Percentiles rank a stretch among this genome's conserved stretches.
Conservation (phyloP, 2,329 filamentous ascomycete species). For the Pseudopithomyces chartarum region DNA sequence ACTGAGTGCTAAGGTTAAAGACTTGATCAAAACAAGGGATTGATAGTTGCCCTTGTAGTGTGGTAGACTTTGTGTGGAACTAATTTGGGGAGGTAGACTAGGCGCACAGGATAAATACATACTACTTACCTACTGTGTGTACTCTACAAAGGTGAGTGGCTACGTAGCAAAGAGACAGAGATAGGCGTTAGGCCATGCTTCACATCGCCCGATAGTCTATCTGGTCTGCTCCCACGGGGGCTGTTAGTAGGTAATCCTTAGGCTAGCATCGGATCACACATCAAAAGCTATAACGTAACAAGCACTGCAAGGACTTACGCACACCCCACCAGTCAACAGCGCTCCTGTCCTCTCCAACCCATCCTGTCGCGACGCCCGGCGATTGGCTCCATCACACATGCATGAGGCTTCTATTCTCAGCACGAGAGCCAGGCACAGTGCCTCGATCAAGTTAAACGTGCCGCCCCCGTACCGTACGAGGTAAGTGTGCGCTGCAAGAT, state of each 20-base stretch:
- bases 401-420: neutral
- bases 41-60: neutral
- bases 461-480: neutral
- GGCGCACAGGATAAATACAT: neutral
- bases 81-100: no score
- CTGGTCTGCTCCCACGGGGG: neutral
- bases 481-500: neutral
- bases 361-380: neutral
- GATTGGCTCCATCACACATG: neutral
- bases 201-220: no score
- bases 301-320: neutral
- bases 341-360: neutral
- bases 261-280: neutral
- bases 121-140: no score
- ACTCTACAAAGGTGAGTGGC: no score
- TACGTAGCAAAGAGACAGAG: no score
- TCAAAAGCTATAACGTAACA: slow-evolving; percentile 6
- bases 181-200: no score
- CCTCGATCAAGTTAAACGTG: neutral
- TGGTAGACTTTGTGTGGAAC: neutral
- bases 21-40: neutral
- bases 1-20: neutral
- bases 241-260: no score
- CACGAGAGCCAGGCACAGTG: neutral
- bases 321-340: neutral